These are phyloP conservation scores for Colletotrichum endophyticum DNA, from an alignment of 2,329 filamentous ascomycete genomes.

Conservation along the genomic window DNA sequence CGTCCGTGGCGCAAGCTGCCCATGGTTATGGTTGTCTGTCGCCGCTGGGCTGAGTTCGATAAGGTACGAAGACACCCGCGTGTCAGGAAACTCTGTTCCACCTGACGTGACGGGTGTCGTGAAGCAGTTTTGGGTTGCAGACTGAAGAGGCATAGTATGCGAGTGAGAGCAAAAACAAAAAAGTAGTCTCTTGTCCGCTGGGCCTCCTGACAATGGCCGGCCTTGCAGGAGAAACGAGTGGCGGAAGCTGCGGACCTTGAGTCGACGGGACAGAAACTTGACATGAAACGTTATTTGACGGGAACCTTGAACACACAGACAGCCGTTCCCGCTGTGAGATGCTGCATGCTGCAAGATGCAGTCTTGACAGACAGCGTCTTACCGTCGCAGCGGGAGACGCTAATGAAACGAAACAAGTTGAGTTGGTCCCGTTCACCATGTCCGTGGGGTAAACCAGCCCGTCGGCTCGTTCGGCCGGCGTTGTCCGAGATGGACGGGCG, in stretches of 20 bases:
- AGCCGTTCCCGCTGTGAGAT: slow-evolving; percentile 3
- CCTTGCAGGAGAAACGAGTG: background rate
- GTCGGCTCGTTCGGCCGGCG: background rate
- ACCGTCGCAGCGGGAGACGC: background rate
- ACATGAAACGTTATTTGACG: slow-evolving; percentile 11
- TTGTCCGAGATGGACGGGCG: background rate
- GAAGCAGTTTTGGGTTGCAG: background rate
- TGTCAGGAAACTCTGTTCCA: background rate
- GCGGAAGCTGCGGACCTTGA: background rate
- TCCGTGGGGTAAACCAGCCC: background rate
- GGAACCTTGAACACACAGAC: background rate
- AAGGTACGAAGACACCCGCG: background rate
- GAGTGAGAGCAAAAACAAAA: background rate
- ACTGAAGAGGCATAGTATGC: background rate
- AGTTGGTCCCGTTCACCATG: background rate
- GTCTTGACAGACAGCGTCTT: slow-evolving; percentile 4
- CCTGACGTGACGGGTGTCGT: background rate
- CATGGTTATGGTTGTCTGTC: background rate
- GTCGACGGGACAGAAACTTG: background rate
- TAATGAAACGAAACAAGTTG: slow-evolving; percentile 8
- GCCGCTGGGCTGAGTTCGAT: background rate
- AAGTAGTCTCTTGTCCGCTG: background rate
- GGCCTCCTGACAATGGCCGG: background rate
- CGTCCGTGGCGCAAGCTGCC: background rate
- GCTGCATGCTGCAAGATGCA: background rate